phyloP scores from a whole-genome alignment of 2,329 filamentous ascomycete genomes.

The Dothistroma septosporum region DNA sequence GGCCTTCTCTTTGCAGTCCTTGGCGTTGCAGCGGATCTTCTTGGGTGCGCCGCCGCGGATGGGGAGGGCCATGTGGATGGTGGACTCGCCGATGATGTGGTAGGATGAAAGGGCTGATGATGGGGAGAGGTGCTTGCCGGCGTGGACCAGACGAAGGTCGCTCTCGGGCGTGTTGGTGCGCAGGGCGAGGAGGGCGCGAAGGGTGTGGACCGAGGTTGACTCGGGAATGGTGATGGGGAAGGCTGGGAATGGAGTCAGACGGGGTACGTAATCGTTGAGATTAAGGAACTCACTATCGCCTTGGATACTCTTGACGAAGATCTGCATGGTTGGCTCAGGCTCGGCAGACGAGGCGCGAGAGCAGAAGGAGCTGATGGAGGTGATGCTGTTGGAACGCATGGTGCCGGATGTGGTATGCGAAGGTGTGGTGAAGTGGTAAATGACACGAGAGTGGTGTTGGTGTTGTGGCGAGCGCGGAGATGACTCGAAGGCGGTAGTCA shows the following conservation, averaged over 20 bases:
- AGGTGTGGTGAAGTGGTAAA: not conserved
- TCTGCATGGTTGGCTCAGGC: conserved; percentile 53
- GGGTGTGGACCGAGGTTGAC: conserved; percentile 52
- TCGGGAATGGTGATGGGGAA: conserved; percentile 54
- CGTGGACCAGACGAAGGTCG: conserved; percentile 54
- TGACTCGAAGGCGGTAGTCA: not conserved
- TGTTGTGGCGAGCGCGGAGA: not conserved
- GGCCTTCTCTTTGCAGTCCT: conserved; percentile 80
- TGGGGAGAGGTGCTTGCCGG: conserved; percentile 52
- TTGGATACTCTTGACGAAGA: conserved; percentile 58
- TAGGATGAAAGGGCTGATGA: conserved; percentile 45
- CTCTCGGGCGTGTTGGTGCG: conserved; percentile 52
- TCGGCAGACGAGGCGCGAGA: conserved; percentile 41
- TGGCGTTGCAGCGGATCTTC: conserved; percentile 81
- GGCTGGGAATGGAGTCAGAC: conserved; percentile 39
- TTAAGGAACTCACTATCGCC: conserved; percentile 51
- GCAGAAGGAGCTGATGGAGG: conserved; percentile 40
- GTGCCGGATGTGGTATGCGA: conserved; percentile 17
- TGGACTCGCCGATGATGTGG: conserved; percentile 49
- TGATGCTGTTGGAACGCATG: conserved; percentile 44
- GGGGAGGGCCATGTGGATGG: conserved; percentile 53
- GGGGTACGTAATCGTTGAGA: conserved; percentile 9
- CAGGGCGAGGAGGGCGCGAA: conserved; percentile 54
- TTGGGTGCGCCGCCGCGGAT: conserved; percentile 60
- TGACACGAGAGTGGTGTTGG: not conserved